Conservation (phyloP, 176 grass and related monocot genomes). For the Carex kokanica region DNA sequence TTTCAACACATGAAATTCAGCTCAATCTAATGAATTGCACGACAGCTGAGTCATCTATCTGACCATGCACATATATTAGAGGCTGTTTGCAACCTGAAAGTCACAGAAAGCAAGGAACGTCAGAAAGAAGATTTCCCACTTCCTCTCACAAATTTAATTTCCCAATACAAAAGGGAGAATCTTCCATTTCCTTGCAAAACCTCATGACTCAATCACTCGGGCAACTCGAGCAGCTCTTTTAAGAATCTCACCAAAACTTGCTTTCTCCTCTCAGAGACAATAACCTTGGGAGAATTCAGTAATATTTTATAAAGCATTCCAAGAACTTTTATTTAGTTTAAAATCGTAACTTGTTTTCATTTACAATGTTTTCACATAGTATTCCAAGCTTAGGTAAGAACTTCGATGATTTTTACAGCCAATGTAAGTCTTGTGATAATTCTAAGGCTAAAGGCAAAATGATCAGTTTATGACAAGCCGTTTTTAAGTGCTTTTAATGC, state of each 20-base stretch:
- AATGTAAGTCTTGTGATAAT: neutral
- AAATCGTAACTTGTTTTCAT: neutral
- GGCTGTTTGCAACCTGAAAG: neutral
- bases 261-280: neutral
- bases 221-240: neutral
- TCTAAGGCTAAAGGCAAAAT: constrained; percentile 10
- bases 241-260: neutral
- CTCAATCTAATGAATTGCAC: neutral
- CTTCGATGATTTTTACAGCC: no score
- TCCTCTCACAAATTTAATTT: neutral
- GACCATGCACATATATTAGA: neutral
- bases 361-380: neutral
- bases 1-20: neutral
- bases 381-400: neutral
- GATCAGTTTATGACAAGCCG: neutral
- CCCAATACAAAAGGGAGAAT: neutral
- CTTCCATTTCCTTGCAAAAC: neutral
- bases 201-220: neutral
- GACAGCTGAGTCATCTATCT: neutral
- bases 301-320: neutral
- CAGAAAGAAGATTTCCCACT: neutral
- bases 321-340: neutral
- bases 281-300: neutral
- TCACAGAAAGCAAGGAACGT: neutral
- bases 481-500: neutral